Conservation (phyloP, 495 filamentous ascomycete species). For the Letharia columbiana region DNA sequence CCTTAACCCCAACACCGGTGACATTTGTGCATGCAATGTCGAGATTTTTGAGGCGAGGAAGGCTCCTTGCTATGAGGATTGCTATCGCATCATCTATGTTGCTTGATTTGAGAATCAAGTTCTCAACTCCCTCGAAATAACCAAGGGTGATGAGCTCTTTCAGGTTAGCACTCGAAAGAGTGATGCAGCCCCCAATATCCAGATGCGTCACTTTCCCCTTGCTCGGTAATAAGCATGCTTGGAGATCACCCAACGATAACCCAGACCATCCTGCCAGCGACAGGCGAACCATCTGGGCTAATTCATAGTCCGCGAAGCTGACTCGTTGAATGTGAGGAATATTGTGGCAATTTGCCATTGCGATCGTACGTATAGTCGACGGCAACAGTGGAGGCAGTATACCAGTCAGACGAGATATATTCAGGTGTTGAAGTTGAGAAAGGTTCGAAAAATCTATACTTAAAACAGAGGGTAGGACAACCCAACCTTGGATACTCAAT, state of each 20-base stretch:
- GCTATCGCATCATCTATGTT: slow-evolving; percentile 16
- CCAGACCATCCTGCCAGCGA: neutral
- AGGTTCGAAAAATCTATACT: neutral
- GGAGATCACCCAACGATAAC: neutral
- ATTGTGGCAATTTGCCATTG: neutral
- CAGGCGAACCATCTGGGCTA: neutral
- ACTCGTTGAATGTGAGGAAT: neutral
- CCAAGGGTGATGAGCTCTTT: slow-evolving; percentile 3
- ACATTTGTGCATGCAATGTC: slow-evolving; percentile 23
- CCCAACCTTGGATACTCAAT: neutral
- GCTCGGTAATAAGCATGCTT: neutral
- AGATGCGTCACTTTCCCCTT: slow-evolving; percentile 12
- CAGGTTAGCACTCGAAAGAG: neutral
- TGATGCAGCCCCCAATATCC: neutral
- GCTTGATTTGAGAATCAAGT: slow-evolving; percentile 13
- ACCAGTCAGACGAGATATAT: neutral
- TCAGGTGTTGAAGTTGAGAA: slow-evolving; percentile 11
- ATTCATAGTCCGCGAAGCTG: neutral
- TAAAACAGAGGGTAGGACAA: neutral
- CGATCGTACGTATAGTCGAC: neutral
- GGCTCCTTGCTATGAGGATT: slow-evolving; percentile 1
- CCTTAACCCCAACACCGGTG: slow-evolving; percentile 30
- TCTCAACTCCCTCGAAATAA: slow-evolving; percentile 15
- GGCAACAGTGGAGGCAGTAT: slow-evolving; percentile 1
- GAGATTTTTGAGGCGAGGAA: slow-evolving; percentile 17